Conservation (phyloP, 164 flowering plant species). For the Vitis cinerea region DNA sequence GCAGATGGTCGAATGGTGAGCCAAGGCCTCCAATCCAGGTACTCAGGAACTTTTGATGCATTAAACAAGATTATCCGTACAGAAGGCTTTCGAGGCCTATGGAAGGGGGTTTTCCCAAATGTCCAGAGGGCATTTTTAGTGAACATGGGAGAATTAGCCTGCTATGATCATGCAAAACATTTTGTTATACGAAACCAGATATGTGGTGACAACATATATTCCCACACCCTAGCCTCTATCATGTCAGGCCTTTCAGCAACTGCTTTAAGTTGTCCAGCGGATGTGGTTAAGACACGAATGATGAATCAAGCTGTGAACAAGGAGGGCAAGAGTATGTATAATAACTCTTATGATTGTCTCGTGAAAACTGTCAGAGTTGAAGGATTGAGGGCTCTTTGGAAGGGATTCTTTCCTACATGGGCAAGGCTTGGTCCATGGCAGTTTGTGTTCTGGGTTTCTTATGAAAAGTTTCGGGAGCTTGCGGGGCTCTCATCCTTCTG, state of each 20-base stretch:
- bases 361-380: constrained; percentile 69
- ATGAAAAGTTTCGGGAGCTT: constrained; percentile 55
- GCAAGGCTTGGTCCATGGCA: constrained; percentile 99
- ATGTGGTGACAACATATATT: constrained; percentile 64
- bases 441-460: constrained; percentile 89
- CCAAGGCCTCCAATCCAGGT: constrained; percentile 69
- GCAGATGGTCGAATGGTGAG: constrained; percentile 61
- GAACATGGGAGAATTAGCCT: constrained; percentile 93
- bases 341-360: constrained; percentile 72
- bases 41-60: constrained; percentile 66
- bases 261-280: constrained; percentile 90
- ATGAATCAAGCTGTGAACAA: constrained; percentile 63
- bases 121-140: constrained; percentile 82
- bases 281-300: constrained; percentile 92
- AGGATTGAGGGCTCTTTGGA: constrained; percentile 80
- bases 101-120: constrained; percentile 93
- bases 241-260: constrained; percentile 91
- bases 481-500: constrained; percentile 78
- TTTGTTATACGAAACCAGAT: constrained; percentile 52
- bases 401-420: constrained; percentile 95
- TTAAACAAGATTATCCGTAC: constrained; percentile 45
- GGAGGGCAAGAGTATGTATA: constrained; percentile 39
- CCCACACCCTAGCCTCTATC: constrained; percentile 78
- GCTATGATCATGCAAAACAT: constrained; percentile 88
- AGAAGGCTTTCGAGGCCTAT: constrained; percentile 78